Evolutionary conservation across 2,329 filamentous ascomycete genomes (phyloP).

Genomic region (Myrmaecium sp.): DNA sequence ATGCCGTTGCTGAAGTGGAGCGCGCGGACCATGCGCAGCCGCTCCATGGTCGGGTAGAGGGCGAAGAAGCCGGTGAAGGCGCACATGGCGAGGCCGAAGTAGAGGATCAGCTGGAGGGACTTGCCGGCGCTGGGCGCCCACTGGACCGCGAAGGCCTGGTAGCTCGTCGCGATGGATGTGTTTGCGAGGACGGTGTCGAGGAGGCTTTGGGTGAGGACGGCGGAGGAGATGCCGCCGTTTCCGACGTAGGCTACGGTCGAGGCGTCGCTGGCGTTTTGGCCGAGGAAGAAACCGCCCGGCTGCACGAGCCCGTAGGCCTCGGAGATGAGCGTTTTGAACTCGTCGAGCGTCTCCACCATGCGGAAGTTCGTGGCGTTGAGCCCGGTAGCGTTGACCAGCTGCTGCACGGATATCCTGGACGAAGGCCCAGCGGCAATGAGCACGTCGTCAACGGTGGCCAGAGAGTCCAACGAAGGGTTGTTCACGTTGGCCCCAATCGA

Average conservation of each 20-base stretch:
- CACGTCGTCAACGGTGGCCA: slow-evolving; percentile 9
- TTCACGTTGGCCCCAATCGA: slow-evolving; percentile 22
- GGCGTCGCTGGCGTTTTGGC: slow-evolving; percentile 34
- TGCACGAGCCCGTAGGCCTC: slow-evolving; percentile 49
- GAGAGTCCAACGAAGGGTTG: slow-evolving; percentile 11
- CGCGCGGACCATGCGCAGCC: slow-evolving; percentile 60
- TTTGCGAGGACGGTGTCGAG: slow-evolving; percentile 61
- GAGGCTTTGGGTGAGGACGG: slow-evolving; percentile 80
- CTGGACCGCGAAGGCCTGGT: slow-evolving; percentile 58
- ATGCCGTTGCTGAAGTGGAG: slow-evolving; percentile 89
- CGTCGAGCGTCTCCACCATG: slow-evolving; percentile 43
- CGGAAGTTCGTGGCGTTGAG: slow-evolving; percentile 21
- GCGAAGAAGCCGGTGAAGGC: slow-evolving; percentile 76
- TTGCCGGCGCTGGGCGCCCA: slow-evolving; percentile 53
- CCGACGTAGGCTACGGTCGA: slow-evolving; percentile 58
- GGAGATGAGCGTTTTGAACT: slow-evolving; percentile 51
- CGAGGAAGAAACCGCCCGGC: slow-evolving; percentile 68
- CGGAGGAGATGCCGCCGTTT: slow-evolving; percentile 41
- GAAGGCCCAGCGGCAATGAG: slow-evolving; percentile 25
- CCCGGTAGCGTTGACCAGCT: slow-evolving; percentile 14
- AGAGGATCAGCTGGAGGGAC: slow-evolving; percentile 61
- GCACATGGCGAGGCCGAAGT: slow-evolving; percentile 62
- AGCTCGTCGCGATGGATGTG: slow-evolving; percentile 53
- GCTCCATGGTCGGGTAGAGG: slow-evolving; percentile 75
- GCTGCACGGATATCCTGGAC: slow-evolving; percentile 12